phyloP scores from a whole-genome alignment of 352 stramenopile species.

The Phytophthora foliorum region DNA sequence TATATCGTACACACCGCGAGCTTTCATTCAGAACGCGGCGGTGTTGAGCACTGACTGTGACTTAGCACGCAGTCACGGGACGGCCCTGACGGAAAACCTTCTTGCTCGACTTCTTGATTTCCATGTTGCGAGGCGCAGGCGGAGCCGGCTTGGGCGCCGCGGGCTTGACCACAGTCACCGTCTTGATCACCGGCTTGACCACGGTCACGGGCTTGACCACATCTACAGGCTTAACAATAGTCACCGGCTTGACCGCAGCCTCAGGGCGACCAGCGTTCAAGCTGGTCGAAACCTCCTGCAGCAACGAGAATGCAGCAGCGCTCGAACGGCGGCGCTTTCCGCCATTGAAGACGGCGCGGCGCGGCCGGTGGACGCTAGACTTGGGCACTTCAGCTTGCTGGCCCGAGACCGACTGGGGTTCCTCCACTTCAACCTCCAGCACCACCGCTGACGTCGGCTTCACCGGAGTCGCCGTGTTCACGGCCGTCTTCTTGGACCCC shows the following conservation, averaged over 20 bases:
- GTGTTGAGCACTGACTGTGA: background rate
- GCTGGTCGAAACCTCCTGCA: conserved; percentile 41
- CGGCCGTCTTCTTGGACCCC: conserved; percentile 20
- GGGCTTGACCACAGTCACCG: conserved; percentile 6
- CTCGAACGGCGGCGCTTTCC: conserved; percentile 46
- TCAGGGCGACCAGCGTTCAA: conserved; percentile 26
- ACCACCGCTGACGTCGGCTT: conserved; percentile 35
- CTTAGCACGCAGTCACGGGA: conserved; percentile 33
- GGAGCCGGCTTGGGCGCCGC: conserved; percentile 13
- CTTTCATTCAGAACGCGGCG: conserved; percentile 35
- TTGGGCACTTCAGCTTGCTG: conserved; percentile 16
- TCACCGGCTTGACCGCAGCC: background rate
- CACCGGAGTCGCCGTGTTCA: conserved; percentile 27
- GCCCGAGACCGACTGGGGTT: conserved; percentile 18
- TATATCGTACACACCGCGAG: conserved; percentile 41
- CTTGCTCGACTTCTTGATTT: conserved; percentile 53
- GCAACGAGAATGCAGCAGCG: conserved; percentile 35
- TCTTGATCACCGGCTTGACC: conserved; percentile 9
- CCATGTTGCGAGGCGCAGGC: conserved; percentile 32
- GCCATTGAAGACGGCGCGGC: conserved; percentile 54
- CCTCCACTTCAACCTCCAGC: conserved; percentile 25
- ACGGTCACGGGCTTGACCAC: conserved; percentile 13
- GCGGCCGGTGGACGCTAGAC: conserved; percentile 40
- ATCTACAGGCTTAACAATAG: conserved; percentile 9
- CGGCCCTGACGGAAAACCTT: conserved; percentile 50